These are phyloP conservation scores for Wickerhamiella bombiphila DNA, from an alignment of 805 yeast genomes.

Conservation along the genomic window DNA sequence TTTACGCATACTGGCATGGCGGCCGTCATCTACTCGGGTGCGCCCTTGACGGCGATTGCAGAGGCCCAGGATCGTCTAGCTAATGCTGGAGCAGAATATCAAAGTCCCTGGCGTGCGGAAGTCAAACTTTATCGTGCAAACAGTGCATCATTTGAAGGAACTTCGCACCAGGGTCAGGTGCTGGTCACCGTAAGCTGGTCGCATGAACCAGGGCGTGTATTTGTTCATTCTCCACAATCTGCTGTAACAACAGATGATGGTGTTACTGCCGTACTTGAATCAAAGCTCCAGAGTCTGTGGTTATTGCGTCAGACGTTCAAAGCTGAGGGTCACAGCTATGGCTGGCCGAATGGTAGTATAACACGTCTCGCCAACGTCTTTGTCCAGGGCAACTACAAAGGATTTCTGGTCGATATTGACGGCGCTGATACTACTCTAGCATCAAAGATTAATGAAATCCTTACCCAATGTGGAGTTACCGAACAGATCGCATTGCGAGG, in stretches of 20 bases:
- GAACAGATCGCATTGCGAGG: neutral
- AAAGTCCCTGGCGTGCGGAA: conserved; percentile 57
- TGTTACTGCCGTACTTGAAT: conserved; percentile 39
- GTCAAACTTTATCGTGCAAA: conserved; percentile 56
- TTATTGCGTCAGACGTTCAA: conserved; percentile 47
- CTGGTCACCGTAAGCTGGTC: conserved; percentile 22
- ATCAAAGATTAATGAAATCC: conserved; percentile 6
- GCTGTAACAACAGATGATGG: conserved; percentile 31
- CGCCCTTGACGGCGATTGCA: conserved; percentile 34
- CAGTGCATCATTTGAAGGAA: conserved; percentile 25
- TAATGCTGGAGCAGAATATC: conserved; percentile 45
- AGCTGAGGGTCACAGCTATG: conserved; percentile 62
- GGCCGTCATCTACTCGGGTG: conserved; percentile 12
- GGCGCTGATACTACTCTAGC: conserved; percentile 13
- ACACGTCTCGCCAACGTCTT: conserved; percentile 57
- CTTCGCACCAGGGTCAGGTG: conserved; percentile 10
- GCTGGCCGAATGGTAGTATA: conserved; percentile 32
- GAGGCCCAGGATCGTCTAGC: conserved; percentile 57
- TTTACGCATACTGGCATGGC: conserved; percentile 22
- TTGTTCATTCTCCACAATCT: conserved; percentile 15
- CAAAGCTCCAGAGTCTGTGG: conserved; percentile 60
- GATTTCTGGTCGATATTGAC: conserved; percentile 45
- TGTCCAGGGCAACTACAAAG: conserved; percentile 60
- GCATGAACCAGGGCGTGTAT: conserved; percentile 19
- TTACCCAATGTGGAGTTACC: conserved; percentile 2